Conservation (phyloP, 257 asterid genomes). For the Handroanthus guayacan region DNA sequence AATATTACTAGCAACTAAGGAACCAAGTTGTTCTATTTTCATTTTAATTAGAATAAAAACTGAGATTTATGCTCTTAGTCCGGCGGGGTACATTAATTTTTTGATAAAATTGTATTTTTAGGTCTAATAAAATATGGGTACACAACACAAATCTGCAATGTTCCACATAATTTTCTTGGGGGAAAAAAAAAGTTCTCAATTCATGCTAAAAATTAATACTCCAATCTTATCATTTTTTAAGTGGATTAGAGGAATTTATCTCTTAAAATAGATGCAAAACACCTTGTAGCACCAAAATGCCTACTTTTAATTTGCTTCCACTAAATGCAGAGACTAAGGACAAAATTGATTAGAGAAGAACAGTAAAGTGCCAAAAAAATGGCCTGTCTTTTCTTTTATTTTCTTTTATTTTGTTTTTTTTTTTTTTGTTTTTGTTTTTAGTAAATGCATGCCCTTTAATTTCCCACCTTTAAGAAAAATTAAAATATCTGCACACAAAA, state of each 20-base stretch:
- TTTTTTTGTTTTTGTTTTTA: not conserved
- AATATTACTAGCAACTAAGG: no score
- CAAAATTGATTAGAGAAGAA: not conserved
- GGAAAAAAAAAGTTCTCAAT: no score
- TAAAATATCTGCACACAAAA: constrained; percentile 26
- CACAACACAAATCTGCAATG: no score
- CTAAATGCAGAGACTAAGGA: constrained; percentile 16
- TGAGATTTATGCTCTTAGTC: not conserved
- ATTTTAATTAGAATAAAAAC: not conserved
- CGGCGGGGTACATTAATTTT: not conserved
- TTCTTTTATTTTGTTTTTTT: not conserved
- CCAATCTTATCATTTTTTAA: no score
- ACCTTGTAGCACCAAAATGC: not conserved
- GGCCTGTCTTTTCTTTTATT: not conserved
- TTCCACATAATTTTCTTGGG: no score
- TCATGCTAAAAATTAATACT: no score
- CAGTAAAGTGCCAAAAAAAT: not conserved
- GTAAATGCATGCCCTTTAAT: constrained; percentile 27
- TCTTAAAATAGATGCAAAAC: not conserved
- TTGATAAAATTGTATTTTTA: no score
- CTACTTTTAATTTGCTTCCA: not conserved
- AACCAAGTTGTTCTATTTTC: not conserved
- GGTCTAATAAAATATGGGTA: no score
- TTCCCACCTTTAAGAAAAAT: not conserved
- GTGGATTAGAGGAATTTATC: no score